Percentiles rank a stretch among this genome's conserved stretches.
These are phyloP conservation scores for Margaritispora aquatica DNA, from an alignment of 495 filamentous ascomycete species.

Conservation along the genomic window DNA sequence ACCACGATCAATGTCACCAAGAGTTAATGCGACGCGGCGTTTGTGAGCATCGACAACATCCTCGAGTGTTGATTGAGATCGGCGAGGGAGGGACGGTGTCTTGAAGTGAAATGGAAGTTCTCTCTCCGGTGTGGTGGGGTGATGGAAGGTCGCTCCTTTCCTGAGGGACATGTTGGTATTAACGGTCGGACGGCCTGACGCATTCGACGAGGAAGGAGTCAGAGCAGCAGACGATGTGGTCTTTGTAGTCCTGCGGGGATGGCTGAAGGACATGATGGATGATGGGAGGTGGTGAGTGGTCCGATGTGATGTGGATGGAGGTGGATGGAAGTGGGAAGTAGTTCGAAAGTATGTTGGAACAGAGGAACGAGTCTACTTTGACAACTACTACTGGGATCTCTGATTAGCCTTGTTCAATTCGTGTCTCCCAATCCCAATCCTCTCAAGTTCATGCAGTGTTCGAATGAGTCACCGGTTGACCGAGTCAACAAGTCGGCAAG, in stretches of 20 bases:
- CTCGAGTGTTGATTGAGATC: slow-evolving; percentile 57
- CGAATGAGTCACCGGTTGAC: slow-evolving; percentile 20
- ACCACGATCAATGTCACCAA: slow-evolving; percentile 45
- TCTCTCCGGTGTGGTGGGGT: slow-evolving; percentile 35
- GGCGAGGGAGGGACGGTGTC: slow-evolving; percentile 46
- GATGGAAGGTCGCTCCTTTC: slow-evolving; percentile 61
- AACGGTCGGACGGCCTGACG: slow-evolving; percentile 27
- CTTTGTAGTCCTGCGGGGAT: slow-evolving; percentile 26
- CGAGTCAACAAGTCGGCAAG: slow-evolving; percentile 16
- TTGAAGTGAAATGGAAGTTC: slow-evolving; percentile 33
- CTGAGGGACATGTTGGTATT: slow-evolving; percentile 48
- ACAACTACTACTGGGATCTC: slow-evolving; percentile 15
- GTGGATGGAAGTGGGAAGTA: background rate
- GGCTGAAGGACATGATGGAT: slow-evolving; percentile 23
- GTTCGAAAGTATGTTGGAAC: slow-evolving; percentile 1
- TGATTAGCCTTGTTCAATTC: slow-evolving; percentile 18
- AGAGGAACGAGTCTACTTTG: no score
- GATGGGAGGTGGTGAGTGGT: slow-evolving; percentile 19
- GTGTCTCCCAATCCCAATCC: no score
- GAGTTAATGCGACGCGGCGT: slow-evolving; percentile 45
- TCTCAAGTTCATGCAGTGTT: slow-evolving; percentile 15
- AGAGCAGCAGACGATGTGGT: slow-evolving; percentile 22
- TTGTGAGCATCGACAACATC: slow-evolving; percentile 51
- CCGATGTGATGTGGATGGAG: slow-evolving; percentile 5
- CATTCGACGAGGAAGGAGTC: slow-evolving; percentile 22